Conservation (phyloP, 495 filamentous ascomycete species). For the Corynascus novoguineensis region DNA sequence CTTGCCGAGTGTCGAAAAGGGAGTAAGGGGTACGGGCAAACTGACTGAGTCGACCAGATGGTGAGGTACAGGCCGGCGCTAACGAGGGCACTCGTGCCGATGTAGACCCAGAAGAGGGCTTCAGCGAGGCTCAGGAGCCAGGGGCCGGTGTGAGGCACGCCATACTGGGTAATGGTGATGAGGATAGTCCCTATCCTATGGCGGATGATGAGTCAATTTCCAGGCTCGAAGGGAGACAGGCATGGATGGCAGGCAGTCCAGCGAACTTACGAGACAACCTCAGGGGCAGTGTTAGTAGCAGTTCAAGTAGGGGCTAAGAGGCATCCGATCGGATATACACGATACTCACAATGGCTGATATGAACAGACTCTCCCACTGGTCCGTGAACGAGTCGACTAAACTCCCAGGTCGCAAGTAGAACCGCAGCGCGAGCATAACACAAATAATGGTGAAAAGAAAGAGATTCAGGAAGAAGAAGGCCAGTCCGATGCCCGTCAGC, state of each 20-base stretch:
- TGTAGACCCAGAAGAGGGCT: constrained; percentile 70
- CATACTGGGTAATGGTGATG: constrained; percentile 76
- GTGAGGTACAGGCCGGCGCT: constrained; percentile 68
- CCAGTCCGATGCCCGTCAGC: constrained; percentile 62
- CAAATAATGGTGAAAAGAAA: constrained; percentile 65
- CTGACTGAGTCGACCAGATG: constrained; percentile 56
- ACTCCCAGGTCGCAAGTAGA: constrained; percentile 64
- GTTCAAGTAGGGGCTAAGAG: neutral
- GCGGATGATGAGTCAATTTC: constrained; percentile 17
- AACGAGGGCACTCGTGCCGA: constrained; percentile 55
- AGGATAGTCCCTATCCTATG: constrained; percentile 66
- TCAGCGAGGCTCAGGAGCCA: constrained; percentile 63
- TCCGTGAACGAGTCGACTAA: constrained; percentile 68
- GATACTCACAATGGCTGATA: constrained; percentile 59
- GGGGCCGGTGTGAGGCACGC: constrained; percentile 54
- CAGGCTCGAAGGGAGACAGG: too few species aligned
- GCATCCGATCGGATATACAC: too few species aligned
- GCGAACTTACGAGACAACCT: constrained; percentile 15
- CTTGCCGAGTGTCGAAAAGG: neutral
- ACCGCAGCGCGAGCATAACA: constrained; percentile 60
- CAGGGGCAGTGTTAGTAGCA: neutral
- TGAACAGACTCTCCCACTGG: constrained; percentile 74
- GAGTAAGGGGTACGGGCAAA: neutral
- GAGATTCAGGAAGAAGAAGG: constrained; percentile 74
- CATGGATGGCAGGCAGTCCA: neutral